Conservation (phyloP, 2,329 filamentous ascomycete genomes). For the Cladosporium sp. region DNA sequence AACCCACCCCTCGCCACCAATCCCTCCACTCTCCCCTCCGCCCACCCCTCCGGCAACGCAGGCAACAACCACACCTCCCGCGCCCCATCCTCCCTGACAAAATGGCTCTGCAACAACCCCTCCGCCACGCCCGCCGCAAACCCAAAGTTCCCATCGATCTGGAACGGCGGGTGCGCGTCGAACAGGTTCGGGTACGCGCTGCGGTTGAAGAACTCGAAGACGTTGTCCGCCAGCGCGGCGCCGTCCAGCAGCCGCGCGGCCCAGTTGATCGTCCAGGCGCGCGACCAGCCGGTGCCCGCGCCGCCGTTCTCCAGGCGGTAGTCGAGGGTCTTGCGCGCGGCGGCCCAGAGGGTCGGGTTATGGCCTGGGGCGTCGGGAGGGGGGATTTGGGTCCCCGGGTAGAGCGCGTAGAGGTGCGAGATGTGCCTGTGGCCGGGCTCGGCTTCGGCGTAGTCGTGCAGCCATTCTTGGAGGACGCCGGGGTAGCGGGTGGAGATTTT, state of each 20-base stretch:
- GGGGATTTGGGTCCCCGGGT: constrained; percentile 48
- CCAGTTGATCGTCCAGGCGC: constrained; percentile 52
- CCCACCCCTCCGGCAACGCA: constrained; percentile 21
- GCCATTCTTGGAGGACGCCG: constrained; percentile 48
- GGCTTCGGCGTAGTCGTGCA: constrained; percentile 37
- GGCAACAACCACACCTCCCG: constrained; percentile 8
- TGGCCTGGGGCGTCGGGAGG: constrained; percentile 38
- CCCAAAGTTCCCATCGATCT: constrained; percentile 56
- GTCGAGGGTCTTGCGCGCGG: constrained; percentile 42
- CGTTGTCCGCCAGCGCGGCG: constrained; percentile 43
- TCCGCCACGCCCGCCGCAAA: constrained; percentile 36
- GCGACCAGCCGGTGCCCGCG: constrained; percentile 52
- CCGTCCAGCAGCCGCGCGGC: constrained; percentile 50
- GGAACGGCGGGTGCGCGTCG: constrained; percentile 45
- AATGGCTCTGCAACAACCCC: constrained; percentile 4
- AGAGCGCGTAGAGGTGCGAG: constrained; percentile 52
- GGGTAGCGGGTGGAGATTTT: constrained; percentile 42
- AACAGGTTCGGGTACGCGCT: constrained; percentile 9
- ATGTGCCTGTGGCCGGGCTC: constrained; percentile 49
- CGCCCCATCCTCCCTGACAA: background rate
- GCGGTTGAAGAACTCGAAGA: constrained; percentile 20
- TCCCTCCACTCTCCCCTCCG: constrained; percentile 2
- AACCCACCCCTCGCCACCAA: constrained; percentile 7
- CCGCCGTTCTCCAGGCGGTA: constrained; percentile 44
- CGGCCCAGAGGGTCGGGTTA: constrained; percentile 40